Conservation (phyloP, 208 protist genomes). For the Pavlovales sp. region DNA sequence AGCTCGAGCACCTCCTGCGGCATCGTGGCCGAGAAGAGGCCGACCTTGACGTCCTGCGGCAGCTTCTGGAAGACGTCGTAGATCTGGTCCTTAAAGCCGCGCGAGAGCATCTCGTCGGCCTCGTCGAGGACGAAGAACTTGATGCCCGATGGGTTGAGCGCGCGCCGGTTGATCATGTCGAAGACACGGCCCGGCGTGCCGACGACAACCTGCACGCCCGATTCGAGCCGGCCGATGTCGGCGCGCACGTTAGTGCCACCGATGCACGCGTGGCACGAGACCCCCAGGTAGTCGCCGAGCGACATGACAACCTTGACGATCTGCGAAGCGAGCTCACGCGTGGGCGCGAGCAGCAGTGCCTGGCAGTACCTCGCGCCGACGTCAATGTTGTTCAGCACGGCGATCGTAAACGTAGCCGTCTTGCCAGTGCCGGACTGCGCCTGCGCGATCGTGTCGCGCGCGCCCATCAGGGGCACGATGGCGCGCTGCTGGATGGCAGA, state of each 20-base stretch:
- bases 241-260: conserved; percentile 89
- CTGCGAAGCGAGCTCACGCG: conserved; percentile 93
- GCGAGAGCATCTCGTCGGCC: conserved; percentile 96
- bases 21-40: conserved; percentile 97
- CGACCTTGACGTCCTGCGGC: conserved; percentile 74
- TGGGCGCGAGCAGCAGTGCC: conserved; percentile 92
- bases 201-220: conserved; percentile 85
- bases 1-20: conserved; percentile 96
- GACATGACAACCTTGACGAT: conserved; percentile 81
- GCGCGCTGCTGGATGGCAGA: conserved; percentile 97
- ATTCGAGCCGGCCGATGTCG: conserved; percentile 84
- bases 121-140: conserved; percentile 97
- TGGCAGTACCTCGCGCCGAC: conserved; percentile 75
- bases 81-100: conserved; percentile 95
- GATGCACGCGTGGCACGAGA: conserved; percentile 63
- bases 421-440: conserved; percentile 94
- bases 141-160: conserved; percentile 68
- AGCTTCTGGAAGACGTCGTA: conserved; percentile 96
- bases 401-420: conserved; percentile 96
- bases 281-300: conserved; percentile 82
- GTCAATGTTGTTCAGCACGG: conserved; percentile 69
- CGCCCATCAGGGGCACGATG: conserved; percentile 91
- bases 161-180: conserved; percentile 88
- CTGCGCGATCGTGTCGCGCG: conserved; percentile 92
- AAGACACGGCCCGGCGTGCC: conserved; percentile 60